phyloP scores from a whole-genome alignment of 2,329 filamentous ascomycete genomes.

The Hymenoscyphus repandus region DNA sequence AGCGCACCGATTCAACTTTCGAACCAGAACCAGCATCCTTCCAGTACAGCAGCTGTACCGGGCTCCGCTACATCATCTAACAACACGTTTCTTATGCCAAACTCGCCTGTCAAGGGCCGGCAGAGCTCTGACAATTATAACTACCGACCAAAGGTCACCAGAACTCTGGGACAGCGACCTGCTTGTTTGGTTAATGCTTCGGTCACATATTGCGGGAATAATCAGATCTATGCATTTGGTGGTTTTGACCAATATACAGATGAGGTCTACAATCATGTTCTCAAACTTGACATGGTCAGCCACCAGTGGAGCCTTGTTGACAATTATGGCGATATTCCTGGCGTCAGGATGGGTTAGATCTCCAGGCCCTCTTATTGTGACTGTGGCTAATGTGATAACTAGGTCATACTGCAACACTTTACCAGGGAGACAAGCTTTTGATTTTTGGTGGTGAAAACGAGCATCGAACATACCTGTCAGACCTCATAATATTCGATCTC shows the following conservation, averaged over 20 bases:
- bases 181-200: constrained; percentile 97
- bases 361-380: not conserved
- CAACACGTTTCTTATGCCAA: constrained; percentile 88
- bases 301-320: constrained; percentile 94
- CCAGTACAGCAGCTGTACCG: constrained; percentile 34
- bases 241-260: constrained; percentile 99
- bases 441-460: constrained; percentile 98
- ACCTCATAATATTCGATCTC: constrained; percentile 93
- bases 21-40: constrained; percentile 15
- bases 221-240: constrained; percentile 96
- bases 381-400: constrained; percentile 9
- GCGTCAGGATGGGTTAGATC: constrained; percentile 83
- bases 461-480: constrained; percentile 89
- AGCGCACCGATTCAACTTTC: constrained; percentile 1
- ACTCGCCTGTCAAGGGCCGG: constrained; percentile 67
- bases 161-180: constrained; percentile 73
- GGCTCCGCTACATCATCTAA: constrained; percentile 51
- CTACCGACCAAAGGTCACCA: constrained; percentile 79
- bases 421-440: constrained; percentile 89
- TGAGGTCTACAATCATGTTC: constrained; percentile 96
- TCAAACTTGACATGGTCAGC: constrained; percentile 79
- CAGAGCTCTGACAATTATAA: constrained; percentile 68
- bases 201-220: constrained; percentile 96
- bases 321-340: constrained; percentile 97
- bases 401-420: constrained; percentile 93